A percentile compares a stretch with the other conserved stretches of the same genome.
These are phyloP conservation scores for Halocafeteria seosinensis DNA, from an alignment of 108 stramenopile species.

Conservation along the genomic window DNA sequence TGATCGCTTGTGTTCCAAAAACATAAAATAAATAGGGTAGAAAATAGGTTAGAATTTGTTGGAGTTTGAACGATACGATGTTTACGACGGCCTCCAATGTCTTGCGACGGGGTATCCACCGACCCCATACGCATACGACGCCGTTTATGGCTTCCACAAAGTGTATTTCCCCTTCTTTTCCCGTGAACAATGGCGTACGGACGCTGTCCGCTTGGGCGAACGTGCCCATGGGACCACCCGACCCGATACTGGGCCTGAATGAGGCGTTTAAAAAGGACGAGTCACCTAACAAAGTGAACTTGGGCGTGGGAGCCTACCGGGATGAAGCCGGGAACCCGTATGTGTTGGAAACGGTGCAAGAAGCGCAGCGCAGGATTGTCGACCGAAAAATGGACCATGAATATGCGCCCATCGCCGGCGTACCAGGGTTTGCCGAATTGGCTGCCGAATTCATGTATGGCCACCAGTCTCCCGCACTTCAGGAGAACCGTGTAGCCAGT, in stretches of 20 bases:
- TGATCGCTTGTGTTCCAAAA: no score
- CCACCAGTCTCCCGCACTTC: conserved; percentile 40
- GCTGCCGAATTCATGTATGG: conserved; percentile 83
- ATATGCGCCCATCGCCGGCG: conserved; percentile 80
- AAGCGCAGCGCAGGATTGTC: conserved; percentile 62
- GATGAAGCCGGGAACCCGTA: conserved; percentile 68
- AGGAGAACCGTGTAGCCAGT: conserved; percentile 50
- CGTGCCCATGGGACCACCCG: conserved; percentile 72
- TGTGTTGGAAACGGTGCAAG: conserved; percentile 70
- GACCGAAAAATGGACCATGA: conserved; percentile 61
- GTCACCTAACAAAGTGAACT: conserved; percentile 51
- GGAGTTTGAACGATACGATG: no score
- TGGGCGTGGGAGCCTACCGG: conserved; percentile 84
- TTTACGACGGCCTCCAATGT: no score
- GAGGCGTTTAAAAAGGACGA: conserved; percentile 73
- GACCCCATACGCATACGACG: no score
- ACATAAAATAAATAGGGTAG: no score
- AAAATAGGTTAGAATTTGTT: no score
- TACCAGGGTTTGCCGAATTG: conserved; percentile 52
- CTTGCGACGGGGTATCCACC: no score
- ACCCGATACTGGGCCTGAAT: conserved; percentile 84
- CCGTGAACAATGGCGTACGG: no score
- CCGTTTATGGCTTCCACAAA: no score
- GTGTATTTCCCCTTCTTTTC: no score
- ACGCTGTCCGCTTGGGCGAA: not conserved